Evolutionary conservation across 495 filamentous ascomycete genomes (phyloP).

Genomic region (Daldinia grandis): DNA sequence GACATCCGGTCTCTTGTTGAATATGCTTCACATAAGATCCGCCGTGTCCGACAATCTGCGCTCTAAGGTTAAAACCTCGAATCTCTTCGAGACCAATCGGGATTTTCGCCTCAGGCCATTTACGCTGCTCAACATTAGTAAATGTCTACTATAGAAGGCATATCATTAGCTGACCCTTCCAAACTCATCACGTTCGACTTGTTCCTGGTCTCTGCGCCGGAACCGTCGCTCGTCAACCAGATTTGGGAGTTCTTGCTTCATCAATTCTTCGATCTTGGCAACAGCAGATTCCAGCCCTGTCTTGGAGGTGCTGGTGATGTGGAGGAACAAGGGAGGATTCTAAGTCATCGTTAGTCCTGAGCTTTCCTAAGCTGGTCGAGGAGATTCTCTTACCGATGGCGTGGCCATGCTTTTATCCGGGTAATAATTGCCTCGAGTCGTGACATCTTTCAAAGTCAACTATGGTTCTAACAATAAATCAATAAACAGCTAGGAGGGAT

Average conservation of each 20-base stretch:
- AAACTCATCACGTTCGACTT: slow-evolving; percentile 93
- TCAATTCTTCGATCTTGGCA: slow-evolving; percentile 85
- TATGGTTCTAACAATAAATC: slow-evolving; percentile 61
- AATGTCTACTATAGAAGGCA: slow-evolving; percentile 35
- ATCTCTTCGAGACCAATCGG: slow-evolving; percentile 89
- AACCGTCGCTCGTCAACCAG: slow-evolving; percentile 95
- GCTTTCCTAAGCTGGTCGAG: background rate
- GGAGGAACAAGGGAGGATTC: slow-evolving; percentile 94
- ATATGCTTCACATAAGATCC: slow-evolving; percentile 97
- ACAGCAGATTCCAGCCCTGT: slow-evolving; percentile 90
- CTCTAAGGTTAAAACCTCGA: slow-evolving; percentile 94
- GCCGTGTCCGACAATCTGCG: slow-evolving; percentile 92
- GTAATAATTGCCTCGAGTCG: slow-evolving; percentile 93
- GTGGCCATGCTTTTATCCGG: slow-evolving; percentile 98
- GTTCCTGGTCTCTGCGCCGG: slow-evolving; percentile 84
- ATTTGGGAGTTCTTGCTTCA: slow-evolving; percentile 95
- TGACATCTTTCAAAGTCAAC: slow-evolving; percentile 90
- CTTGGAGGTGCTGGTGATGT: slow-evolving; percentile 92
- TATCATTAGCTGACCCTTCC: slow-evolving; percentile 72
- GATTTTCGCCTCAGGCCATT: slow-evolving; percentile 98
- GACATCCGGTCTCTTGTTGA: slow-evolving; percentile 90
- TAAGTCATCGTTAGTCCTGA: slow-evolving; percentile 49
- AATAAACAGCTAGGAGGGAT: slow-evolving; percentile 59
- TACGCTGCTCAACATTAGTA: slow-evolving; percentile 68
- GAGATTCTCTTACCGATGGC: slow-evolving; percentile 71